phyloP scores from a whole-genome alignment of 208 protist genomes.

The Vickermania ingenoplastis region DNA sequence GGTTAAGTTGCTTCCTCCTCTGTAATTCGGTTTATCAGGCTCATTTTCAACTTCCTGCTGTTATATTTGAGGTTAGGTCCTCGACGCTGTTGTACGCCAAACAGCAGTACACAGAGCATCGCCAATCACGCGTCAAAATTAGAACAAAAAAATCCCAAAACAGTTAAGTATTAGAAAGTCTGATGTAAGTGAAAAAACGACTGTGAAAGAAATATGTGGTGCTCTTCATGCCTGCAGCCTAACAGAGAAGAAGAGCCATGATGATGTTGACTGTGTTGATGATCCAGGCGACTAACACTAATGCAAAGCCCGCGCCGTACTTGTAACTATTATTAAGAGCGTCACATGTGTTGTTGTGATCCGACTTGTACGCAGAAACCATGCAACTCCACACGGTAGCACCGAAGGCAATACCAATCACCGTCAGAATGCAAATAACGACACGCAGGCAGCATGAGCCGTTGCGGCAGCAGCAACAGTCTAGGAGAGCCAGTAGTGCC shows the following conservation, averaged over 20 bases:
- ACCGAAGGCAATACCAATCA: slow-evolving; percentile 1
- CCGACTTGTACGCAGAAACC: slow-evolving; percentile 17
- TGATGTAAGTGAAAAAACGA: too few species aligned
- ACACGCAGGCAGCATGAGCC: slow-evolving; percentile 21
- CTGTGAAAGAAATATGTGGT: too few species aligned
- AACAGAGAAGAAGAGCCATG: not conserved
- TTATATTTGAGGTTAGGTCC: too few species aligned
- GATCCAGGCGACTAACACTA: slow-evolving; percentile 19
- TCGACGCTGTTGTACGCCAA: too few species aligned
- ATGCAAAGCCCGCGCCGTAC: slow-evolving; percentile 30
- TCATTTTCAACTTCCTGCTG: too few species aligned
- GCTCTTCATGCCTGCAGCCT: too few species aligned
- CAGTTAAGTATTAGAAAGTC: too few species aligned
- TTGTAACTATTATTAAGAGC: slow-evolving; percentile 13
- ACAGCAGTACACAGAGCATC: too few species aligned
- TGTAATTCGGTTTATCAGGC: too few species aligned
- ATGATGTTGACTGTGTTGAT: slow-evolving; percentile 26
- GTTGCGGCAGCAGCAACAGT: slow-evolving; percentile 31
- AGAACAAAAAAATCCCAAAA: too few species aligned
- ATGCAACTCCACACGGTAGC: slow-evolving; percentile 24
- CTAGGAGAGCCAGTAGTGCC: slow-evolving; percentile 11
- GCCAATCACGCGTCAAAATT: too few species aligned
- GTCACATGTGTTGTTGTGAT: not conserved
- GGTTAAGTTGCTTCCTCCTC: too few species aligned
- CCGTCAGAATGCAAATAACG: slow-evolving; percentile 18